Evolutionary conservation across 1,284 basidiomycete species (phyloP), one percentile per base, ranked within the genome.

Genomic region (Trichosporon inkin): DNA sequence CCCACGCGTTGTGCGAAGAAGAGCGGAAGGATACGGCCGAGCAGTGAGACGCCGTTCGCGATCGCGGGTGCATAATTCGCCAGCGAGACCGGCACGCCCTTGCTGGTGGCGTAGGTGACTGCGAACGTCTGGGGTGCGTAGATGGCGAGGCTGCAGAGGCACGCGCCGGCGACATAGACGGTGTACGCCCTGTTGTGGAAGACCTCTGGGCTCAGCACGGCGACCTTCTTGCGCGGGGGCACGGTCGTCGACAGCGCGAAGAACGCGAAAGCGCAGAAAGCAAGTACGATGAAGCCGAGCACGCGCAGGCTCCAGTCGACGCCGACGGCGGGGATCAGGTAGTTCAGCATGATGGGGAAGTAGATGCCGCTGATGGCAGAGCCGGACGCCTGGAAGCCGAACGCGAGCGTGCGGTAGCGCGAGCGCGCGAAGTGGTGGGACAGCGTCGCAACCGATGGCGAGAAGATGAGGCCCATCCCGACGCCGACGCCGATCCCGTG

Each of bases 381-480:
- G 3, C 75, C 75, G n/a, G 58, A 59, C 5, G 75, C 73, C 34
- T 71, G 67, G 44, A 67, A 57, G 3, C 73, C 75, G 57, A 71
- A 75, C 10, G 72, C 75, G 35, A 76, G 47, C 11, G 67, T 67
- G 24, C 70, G 51, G 49, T 68, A 68, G 10, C 62, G 76, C 67
- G 82, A 67, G 40, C 57, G 63, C 2, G 62, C 67, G 49, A 73
- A 85, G 81, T 84, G 84, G 67, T 85, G 84, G 2, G 79, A 77
- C 2, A 84, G 68, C 34, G 82, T 79, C 0, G 80, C 78, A 6
- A 80, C 76, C 0, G 80, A 80, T 1, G 83, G 82, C 8, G 79
- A 80, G 63, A 82, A 84, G 19, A 84, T 78, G 10, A 81, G 75
- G 1, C 83, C 83, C 67, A 73, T 72, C 10, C 64, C 67, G 34